Percentiles rank a stretch among this genome's conserved stretches.
phyloP scores from a whole-genome alignment of 2,329 filamentous ascomycete genomes.

The Harringtonia aguacate region DNA sequence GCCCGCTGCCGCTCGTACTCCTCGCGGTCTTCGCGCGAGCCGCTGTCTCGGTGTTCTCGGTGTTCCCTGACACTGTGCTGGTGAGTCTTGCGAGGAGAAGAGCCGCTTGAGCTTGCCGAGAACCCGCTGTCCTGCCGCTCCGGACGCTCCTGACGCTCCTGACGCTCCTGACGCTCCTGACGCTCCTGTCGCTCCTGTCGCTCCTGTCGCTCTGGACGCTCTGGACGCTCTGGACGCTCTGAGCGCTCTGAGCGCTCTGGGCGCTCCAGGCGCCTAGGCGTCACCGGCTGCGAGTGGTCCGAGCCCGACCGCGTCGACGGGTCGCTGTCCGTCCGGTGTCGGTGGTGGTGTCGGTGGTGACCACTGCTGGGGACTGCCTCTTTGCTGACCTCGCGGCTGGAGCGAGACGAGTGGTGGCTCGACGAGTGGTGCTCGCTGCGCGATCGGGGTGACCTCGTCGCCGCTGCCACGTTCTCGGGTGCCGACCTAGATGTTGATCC shows the following conservation, averaged over 20 bases:
- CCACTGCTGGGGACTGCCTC: constrained; percentile 18
- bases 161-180: no score
- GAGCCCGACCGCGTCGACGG: constrained; percentile 19
- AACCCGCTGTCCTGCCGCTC: constrained; percentile 35
- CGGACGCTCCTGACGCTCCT: no score
- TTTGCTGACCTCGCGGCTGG: constrained; percentile 19
- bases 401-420: constrained; percentile 24
- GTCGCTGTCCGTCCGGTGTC: constrained; percentile 24
- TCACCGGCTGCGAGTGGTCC: constrained; percentile 23
- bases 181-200: no score
- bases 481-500: constrained; percentile 14
- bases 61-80: no score
- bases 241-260: no score
- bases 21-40: constrained; percentile 5
- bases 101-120: constrained; percentile 11
- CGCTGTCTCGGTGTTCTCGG: constrained; percentile 1
- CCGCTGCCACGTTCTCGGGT: background rate
- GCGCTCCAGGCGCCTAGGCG: constrained; percentile 31
- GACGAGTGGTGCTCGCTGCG: constrained; percentile 29
- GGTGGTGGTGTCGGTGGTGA: constrained; percentile 20
- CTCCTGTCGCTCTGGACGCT: no score
- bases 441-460: constrained; percentile 21
- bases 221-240: no score
- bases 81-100: constrained; percentile 9
- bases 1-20: constrained; percentile 37